These are phyloP conservation scores for Yamadazyma phyllophila DNA, from an alignment of 805 yeast genomes.

Conservation along the genomic window DNA sequence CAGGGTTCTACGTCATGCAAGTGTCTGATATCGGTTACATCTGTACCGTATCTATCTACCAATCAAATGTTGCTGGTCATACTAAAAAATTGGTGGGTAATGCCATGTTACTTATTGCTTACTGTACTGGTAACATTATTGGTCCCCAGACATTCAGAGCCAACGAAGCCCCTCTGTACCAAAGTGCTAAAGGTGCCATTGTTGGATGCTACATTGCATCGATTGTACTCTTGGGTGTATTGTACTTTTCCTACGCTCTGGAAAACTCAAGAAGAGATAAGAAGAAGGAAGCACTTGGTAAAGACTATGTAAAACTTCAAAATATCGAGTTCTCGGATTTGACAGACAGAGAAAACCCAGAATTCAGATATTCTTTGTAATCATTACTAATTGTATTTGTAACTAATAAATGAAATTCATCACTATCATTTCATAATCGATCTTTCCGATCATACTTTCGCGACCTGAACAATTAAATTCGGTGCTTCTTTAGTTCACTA, in stretches of 20 bases:
- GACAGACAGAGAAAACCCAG: slow-evolving; percentile 53
- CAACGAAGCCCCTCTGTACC: slow-evolving; percentile 43
- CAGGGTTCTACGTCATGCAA: slow-evolving; percentile 25
- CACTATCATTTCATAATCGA: not conserved
- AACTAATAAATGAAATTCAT: not conserved
- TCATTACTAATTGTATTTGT: no score
- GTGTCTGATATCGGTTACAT: slow-evolving; percentile 17
- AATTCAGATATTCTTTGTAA: slow-evolving; percentile 43
- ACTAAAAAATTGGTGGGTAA: slow-evolving; percentile 52
- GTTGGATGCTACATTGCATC: slow-evolving; percentile 25
- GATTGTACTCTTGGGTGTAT: slow-evolving; percentile 21
- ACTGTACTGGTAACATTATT: slow-evolving; percentile 51
- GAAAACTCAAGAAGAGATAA: slow-evolving; percentile 39
- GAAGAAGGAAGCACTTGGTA: slow-evolving; percentile 2
- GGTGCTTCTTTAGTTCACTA: slow-evolving; percentile 9
- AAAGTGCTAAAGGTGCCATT: slow-evolving; percentile 41
- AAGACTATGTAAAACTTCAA: slow-evolving; percentile 24
- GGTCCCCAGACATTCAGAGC: slow-evolving; percentile 54
- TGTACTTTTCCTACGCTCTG: slow-evolving; percentile 22
- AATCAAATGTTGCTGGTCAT: slow-evolving; percentile 54
- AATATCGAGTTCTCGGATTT: slow-evolving; percentile 49
- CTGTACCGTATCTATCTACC: slow-evolving; percentile 31
- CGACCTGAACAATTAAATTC: not conserved
- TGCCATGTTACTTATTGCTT: slow-evolving; percentile 45
- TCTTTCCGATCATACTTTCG: not conserved